Conservation (phyloP, 2,329 filamentous ascomycete species). For the Elsinoe necatrix region DNA sequence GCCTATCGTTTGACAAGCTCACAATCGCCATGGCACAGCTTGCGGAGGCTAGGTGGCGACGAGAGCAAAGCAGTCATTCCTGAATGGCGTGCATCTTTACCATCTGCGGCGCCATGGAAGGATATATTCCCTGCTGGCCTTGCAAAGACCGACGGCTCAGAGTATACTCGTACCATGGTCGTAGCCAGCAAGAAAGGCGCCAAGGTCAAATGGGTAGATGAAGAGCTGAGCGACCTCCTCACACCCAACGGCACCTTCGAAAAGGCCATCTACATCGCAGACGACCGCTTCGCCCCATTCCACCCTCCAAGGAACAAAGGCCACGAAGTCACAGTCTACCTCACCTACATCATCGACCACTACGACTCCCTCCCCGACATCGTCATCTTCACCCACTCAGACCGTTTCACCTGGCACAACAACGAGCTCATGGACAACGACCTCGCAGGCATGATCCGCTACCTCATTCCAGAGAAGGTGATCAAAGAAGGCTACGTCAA, state of each 20-base stretch:
- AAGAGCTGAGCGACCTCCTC: conserved; percentile 39
- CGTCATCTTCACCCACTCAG: conserved; percentile 53
- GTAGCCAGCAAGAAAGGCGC: conserved; percentile 46
- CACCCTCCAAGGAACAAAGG: conserved; percentile 47
- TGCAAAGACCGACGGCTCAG: conserved; percentile 38
- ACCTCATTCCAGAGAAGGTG: conserved; percentile 40
- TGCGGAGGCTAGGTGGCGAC: background rate
- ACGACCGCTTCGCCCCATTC: conserved; percentile 39
- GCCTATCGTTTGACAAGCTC: background rate
- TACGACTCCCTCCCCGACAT: conserved; percentile 53
- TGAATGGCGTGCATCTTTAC: conserved; percentile 19
- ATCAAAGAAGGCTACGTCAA: conserved; percentile 47
- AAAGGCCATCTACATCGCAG: conserved; percentile 44
- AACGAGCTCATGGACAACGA: conserved; percentile 42
- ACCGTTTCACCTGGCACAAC: conserved; percentile 52
- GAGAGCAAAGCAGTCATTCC: conserved; percentile 18
- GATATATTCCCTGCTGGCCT: conserved; percentile 25
- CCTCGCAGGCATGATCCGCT: conserved; percentile 37
- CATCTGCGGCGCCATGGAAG: conserved; percentile 15
- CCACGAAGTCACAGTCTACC: conserved; percentile 55
- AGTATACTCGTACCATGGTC: conserved; percentile 48
- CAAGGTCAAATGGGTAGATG: conserved; percentile 47
- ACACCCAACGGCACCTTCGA: conserved; percentile 28
- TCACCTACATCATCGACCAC: conserved; percentile 53
- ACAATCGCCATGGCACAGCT: background rate